phyloP scores from a whole-genome alignment of 805 yeast genomes.

The Cyberlindnera nakhonratchasimensis region DNA sequence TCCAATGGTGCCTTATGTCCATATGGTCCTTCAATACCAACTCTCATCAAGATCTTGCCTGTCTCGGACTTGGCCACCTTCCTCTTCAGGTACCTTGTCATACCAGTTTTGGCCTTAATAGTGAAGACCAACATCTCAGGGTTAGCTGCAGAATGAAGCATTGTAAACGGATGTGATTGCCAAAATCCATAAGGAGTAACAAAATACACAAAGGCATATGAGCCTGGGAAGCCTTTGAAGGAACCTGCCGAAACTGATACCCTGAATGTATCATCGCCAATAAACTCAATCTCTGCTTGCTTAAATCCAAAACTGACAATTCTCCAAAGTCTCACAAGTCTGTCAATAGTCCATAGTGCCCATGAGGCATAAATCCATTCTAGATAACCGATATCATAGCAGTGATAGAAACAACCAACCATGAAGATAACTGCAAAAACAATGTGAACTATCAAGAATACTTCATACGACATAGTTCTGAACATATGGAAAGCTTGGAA shows the following conservation, averaged over 20 bases:
- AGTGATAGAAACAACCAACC: constrained; percentile 57
- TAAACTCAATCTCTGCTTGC: constrained; percentile 20
- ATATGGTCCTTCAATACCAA: constrained; percentile 63
- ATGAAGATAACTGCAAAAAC: constrained; percentile 50
- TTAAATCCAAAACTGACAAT: constrained; percentile 24
- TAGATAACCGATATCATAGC: constrained; percentile 48
- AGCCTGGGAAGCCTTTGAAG: constrained; percentile 53
- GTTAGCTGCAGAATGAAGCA: constrained; percentile 39
- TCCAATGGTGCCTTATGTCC: constrained; percentile 43
- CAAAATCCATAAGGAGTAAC: constrained; percentile 49
- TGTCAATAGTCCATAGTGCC: constrained; percentile 33
- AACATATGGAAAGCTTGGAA: constrained; percentile 48
- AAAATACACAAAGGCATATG: constrained; percentile 56
- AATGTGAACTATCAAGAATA: constrained; percentile 55
- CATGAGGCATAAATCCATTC: constrained; percentile 45
- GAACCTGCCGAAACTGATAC: constrained; percentile 40
- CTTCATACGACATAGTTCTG: constrained; percentile 56
- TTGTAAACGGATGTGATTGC: constrained; percentile 77
- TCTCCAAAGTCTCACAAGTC: constrained; percentile 44
- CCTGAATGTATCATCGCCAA: constrained; percentile 43
- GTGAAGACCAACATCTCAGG: constrained; percentile 39
- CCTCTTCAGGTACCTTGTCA: constrained; percentile 43
- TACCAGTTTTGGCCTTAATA: constrained; percentile 53
- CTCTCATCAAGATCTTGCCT: constrained; percentile 32
- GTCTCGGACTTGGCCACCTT: constrained; percentile 24